Evolutionary conservation across 371 early-diverging fungal genomes (phyloP), one percentile per base, ranked within the genome.

Genomic region (Mortierella sp.): DNA sequence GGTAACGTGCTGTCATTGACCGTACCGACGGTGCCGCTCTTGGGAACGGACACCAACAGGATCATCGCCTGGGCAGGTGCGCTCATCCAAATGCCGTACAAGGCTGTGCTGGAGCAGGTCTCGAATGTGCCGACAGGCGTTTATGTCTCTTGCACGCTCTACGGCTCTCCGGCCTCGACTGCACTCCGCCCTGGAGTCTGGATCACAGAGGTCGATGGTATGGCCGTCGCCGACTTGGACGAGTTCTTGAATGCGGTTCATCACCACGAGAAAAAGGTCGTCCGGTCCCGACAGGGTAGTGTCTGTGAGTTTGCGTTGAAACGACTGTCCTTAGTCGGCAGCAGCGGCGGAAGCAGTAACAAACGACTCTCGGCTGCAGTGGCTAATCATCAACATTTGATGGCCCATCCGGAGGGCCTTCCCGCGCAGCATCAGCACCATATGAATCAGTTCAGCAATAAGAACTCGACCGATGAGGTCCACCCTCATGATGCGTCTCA

Each of bases 31-130:
- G 78, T 79, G 6, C 65, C 69, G n/a, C 72, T 89, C 44, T 70
- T 82, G 28, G 86, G 82, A 17, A 83, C 84, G 27, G 89, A 85
- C 34, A 86, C 87, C 9, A 82, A 81, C 15, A 81, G 86, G 11
- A 83, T 94, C 9, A 80, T 95, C 21, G 81, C 89, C 11, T 96
- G 97, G 97, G 89, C 90, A 11, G 97, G 97, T 17, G 95, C 94
- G 0, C 70, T 94, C 30, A 83, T 95, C 17, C 93, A 93, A 63
- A 79, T 69, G 50, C 95, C 97, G 0, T 94, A 95, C 81, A 83
- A 87, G 30, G 93, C 95, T 2, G 95, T 93, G 4, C 81, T 89
- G 44, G 93, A 93, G 67, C 97, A 95, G 78, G 87, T 91, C 27
- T 82, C 87, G 6, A 79, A 80, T 4, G 79, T 92, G 19, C 95